These are phyloP conservation scores for Trypanosoma scelopori DNA, from an alignment of 208 protist species.

Conservation along the genomic window DNA sequence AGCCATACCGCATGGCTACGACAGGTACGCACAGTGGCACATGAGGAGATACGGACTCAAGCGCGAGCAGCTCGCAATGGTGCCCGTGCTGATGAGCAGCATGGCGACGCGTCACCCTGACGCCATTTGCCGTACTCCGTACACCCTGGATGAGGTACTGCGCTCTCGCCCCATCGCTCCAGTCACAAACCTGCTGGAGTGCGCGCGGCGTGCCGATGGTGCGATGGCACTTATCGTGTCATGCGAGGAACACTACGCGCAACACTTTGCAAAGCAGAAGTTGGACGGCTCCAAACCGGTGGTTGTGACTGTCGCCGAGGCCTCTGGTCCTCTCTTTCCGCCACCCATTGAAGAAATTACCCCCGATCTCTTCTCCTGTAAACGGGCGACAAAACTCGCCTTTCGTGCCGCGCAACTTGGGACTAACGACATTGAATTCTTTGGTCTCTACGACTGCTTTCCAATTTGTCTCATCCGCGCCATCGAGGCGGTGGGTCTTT, in stretches of 20 bases:
- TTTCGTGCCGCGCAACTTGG: constrained; percentile 50
- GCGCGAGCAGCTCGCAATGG: constrained; percentile 80
- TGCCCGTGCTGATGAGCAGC: constrained; percentile 65
- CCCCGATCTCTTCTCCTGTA: constrained; percentile 59
- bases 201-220: constrained; percentile 71
- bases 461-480: constrained; percentile 79
- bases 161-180: constrained; percentile 45
- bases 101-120: constrained; percentile 63
- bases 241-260: constrained; percentile 42
- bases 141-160: constrained; percentile 51
- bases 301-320: constrained; percentile 53
- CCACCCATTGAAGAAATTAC: constrained; percentile 50
- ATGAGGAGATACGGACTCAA: constrained; percentile 60
- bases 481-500: constrained; percentile 61
- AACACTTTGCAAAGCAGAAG: constrained; percentile 23
- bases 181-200: constrained; percentile 56
- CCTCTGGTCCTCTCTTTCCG: constrained; percentile 67
- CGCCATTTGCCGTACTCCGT: constrained; percentile 50
- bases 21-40: constrained; percentile 72
- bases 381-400: constrained; percentile 45
- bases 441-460: constrained; percentile 85
- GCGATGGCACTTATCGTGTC: constrained; percentile 61
- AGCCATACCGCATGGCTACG: constrained; percentile 68
- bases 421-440: constrained; percentile 65
- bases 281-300: constrained; percentile 31